Evolutionary conservation across 2,329 filamentous ascomycete genomes (phyloP).

Genomic region (Spiromastix sp.): DNA sequence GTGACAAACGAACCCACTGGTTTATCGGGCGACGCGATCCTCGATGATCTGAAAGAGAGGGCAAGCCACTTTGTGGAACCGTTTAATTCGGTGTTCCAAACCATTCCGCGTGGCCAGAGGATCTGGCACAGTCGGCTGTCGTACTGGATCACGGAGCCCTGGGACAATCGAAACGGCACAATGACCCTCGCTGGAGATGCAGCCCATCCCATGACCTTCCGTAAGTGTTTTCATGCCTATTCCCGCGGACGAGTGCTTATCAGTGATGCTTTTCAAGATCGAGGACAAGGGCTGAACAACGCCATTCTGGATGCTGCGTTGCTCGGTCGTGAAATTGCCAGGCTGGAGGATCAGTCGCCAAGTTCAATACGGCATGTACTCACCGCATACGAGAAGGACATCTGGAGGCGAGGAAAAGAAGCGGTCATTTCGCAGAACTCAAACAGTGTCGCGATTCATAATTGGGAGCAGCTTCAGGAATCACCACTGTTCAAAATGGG

Average conservation of each 20-base stretch:
- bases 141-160: conserved; percentile 20
- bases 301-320: conserved; percentile 22
- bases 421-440: conserved; percentile 4
- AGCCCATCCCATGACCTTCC: conserved; percentile 32
- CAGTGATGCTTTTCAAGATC: conserved; percentile 16
- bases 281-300: conserved; percentile 29
- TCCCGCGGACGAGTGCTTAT: neutral
- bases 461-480: conserved; percentile 6
- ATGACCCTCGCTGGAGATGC: conserved; percentile 28
- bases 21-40: conserved; percentile 7
- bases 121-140: conserved; percentile 23
- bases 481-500: conserved; percentile 7
- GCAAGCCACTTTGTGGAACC: conserved; percentile 19
- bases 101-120: conserved; percentile 21
- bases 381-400: conserved; percentile 5
- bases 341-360: conserved; percentile 2
- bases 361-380: conserved; percentile 1
- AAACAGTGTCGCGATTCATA: conserved; percentile 6
- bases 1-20: conserved; percentile 5
- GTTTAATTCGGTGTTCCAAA: conserved; percentile 23
- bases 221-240: conserved; percentile 10
- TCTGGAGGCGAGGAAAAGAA: conserved; percentile 7
- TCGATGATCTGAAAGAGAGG: conserved; percentile 6
- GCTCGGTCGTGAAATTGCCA: conserved; percentile 4
- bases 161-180: conserved; percentile 23